Conservation (phyloP, 31 red algal species). For the Porphyra umbilicalis region DNA sequence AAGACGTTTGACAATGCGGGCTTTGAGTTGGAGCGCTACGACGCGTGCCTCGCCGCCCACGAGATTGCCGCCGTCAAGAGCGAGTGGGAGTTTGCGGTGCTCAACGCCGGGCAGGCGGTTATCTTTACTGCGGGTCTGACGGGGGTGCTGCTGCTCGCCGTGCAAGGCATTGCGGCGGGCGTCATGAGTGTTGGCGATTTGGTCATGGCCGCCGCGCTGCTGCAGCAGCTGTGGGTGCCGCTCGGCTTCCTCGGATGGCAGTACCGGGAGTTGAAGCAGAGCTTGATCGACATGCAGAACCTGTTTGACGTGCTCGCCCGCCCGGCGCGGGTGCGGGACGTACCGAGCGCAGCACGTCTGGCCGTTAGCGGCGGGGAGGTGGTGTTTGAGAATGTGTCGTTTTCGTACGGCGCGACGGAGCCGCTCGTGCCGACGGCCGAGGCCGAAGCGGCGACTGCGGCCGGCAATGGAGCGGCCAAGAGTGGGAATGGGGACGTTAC, state of each 20-base stretch:
- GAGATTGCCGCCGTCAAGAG: slow-evolving; percentile 54
- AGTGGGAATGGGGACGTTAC: not conserved
- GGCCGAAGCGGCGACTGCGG: not conserved
- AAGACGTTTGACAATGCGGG: slow-evolving; percentile 62
- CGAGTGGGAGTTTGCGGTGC: slow-evolving; percentile 58
- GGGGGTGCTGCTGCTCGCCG: slow-evolving; percentile 30
- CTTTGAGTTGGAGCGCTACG: slow-evolving; percentile 62
- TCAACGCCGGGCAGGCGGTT: slow-evolving; percentile 68
- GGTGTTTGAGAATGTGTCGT: slow-evolving; percentile 80
- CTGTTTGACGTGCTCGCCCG: slow-evolving; percentile 53
- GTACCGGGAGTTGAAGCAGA: slow-evolving; percentile 84
- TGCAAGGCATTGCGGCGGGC: slow-evolving; percentile 36
- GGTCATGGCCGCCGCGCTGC: slow-evolving; percentile 77
- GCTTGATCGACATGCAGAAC: slow-evolving; percentile 82
- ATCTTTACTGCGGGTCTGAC: slow-evolving; percentile 66
- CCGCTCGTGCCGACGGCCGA: slow-evolving; percentile 12
- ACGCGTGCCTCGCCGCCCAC: slow-evolving; percentile 48
- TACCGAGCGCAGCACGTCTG: slow-evolving; percentile 30
- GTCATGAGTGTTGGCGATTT: slow-evolving; percentile 72
- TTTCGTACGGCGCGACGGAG: slow-evolving; percentile 47
- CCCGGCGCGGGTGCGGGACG: slow-evolving; percentile 32
- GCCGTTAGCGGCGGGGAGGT: slow-evolving; percentile 50
- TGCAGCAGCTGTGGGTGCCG: slow-evolving; percentile 87
- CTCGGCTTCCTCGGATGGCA: slow-evolving; percentile 94
- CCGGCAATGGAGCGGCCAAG: not conserved